Evolutionary conservation across 305 asterid genomes (phyloP), one percentile per base, ranked within the genome.

Genomic region (Withania somnifera): DNA sequence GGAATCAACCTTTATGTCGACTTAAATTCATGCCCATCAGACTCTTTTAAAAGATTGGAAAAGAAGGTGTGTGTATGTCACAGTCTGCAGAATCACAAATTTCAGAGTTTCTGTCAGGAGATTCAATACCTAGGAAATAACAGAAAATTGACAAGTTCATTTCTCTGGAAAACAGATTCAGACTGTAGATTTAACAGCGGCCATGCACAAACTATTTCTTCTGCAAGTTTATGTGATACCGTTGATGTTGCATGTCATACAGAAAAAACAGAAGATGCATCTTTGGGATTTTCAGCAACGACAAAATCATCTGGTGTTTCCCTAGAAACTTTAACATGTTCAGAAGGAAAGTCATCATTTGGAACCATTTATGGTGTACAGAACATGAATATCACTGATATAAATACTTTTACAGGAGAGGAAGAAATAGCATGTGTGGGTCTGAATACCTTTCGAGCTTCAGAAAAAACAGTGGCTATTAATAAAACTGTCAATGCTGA

Each of bases 1-100:
- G 89, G 88, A 77, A 77, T 87, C 34, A 69, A 81, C 77, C 89
- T 87, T 77, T 17, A 68, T 47, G 86, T 87, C 17, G 89, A 87
- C 82, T 80, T 87, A 81, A 69, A 84, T 75, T 85, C 88, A 8
- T 58, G 84, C 64, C 56, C 61, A 53, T 50, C 82, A 34, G 86
- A 87, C 67, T 78, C 83, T 81, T 69, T 42, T 77, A 85, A 42
- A 52, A 85, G 85, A 69, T 77, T 83, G 82, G 82, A 69, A 69
- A 83, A 85, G 22, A 86, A 82, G 61, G 54, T 32, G 34, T 64
- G 84, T 58, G 36, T 42, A 47, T 87, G 85, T 77, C 82, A 57
- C 28, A 56, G 71, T 81, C 61, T 80, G 58, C 71, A 61, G 68
- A 80, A 68, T 66, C 47, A 71, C 38, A 85, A 81, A 52, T 77